Evolutionary conservation across 192 early-diverging fungal species (phyloP).

Genomic region (Coemansia sp.): DNA sequence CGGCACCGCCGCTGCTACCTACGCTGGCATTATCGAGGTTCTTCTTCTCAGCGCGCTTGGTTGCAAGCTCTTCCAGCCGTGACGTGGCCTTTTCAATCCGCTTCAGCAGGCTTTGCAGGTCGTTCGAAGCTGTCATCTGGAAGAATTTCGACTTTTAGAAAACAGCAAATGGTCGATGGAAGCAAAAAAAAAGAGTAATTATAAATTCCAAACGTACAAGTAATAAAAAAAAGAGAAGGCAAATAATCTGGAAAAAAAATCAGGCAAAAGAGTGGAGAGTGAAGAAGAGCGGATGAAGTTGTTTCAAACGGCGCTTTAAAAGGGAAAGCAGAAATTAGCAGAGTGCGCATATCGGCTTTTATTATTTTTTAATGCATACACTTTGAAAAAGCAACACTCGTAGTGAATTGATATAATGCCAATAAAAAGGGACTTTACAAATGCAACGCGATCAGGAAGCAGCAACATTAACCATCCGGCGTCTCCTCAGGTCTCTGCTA

Average conservation of each 20-base stretch:
- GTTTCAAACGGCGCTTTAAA: too few relatives aligned
- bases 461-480: slow-evolving; percentile 38
- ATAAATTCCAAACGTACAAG: too few relatives aligned
- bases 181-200: not conserved
- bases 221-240: too few relatives aligned
- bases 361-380: too few relatives aligned
- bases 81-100: slow-evolving; percentile 89
- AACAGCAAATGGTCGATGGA: not conserved
- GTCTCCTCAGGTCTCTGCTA: slow-evolving; percentile 20
- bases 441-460: slow-evolving; percentile 14
- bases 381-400: not conserved
- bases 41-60: slow-evolving; percentile 51
- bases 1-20: slow-evolving; percentile 6
- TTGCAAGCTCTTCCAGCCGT: slow-evolving; percentile 82
- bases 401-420: not conserved
- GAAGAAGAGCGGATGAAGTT: too few relatives aligned
- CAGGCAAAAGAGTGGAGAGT: too few relatives aligned
- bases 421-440: not conserved
- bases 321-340: too few relatives aligned
- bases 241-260: too few relatives aligned
- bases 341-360: too few relatives aligned
- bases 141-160: not conserved
- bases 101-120: slow-evolving; percentile 68
- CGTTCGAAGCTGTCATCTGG: slow-evolving; percentile 43
- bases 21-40: slow-evolving; percentile 35